These are phyloP conservation scores for Cyclocybe aegerita DNA, from an alignment of 768 basidiomycete genomes.

Conservation along the genomic window DNA sequence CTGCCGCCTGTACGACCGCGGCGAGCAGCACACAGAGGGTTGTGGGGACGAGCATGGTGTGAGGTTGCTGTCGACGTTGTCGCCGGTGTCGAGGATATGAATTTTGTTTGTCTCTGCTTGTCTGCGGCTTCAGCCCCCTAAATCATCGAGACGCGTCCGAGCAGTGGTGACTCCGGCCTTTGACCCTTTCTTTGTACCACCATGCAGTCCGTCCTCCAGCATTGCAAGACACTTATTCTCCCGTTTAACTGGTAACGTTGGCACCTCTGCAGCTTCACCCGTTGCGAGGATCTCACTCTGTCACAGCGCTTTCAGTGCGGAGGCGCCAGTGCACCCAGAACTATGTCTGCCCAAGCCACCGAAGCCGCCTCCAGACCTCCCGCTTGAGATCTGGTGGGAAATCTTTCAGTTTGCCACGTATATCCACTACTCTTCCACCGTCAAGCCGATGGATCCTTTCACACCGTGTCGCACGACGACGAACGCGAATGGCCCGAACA, in stretches of 20 bases:
- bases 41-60: conserved; percentile 23
- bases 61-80: conserved; percentile 12
- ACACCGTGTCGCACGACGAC: conserved; percentile 35
- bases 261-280: background rate
- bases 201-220: conserved; percentile 27
- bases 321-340: conserved; percentile 12
- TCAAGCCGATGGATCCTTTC: conserved; percentile 50
- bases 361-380: conserved; percentile 33
- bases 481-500: conserved; percentile 47
- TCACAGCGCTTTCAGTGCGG: conserved; percentile 23
- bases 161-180: conserved; percentile 5
- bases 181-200: conserved; percentile 14
- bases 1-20: conserved; percentile 34
- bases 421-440: conserved; percentile 39
- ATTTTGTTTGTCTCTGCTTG: conserved; percentile 31
- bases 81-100: conserved; percentile 4
- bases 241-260: conserved; percentile 32
- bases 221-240: conserved; percentile 16
- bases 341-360: conserved; percentile 8
- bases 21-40: conserved; percentile 27
- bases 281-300: conserved; percentile 14
- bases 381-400: conserved; percentile 53
- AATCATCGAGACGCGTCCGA: conserved; percentile 3
- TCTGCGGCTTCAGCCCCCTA: background rate
- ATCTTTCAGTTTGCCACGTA: conserved; percentile 58